Base-by-base conservation (phyloP, 2,329 filamentous ascomycete genomes). In the Trichoderma sp. region DNA sequence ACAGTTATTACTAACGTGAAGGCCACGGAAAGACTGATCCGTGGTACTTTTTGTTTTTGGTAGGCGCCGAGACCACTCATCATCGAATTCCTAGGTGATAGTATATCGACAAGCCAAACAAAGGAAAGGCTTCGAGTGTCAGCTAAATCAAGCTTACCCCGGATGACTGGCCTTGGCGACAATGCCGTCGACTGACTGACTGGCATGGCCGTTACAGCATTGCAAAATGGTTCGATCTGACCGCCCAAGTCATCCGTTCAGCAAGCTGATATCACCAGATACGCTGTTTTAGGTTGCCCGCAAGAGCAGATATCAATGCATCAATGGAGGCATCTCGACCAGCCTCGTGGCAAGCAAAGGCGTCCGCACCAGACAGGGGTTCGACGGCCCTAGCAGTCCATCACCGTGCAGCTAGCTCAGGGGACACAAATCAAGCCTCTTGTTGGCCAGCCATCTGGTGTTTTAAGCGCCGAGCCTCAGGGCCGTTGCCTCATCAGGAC, bases 401-500 rank as follows among this genome's bases (percentile, higher is more conserved):
- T 68, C 58, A 68, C 58, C 66, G 29, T 35, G 60, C 60, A 65
- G 57, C 60, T 64, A 56, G 34, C 34, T 53, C 64, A 69, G 64
- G 67, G 63, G 67, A 67, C 27, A 34, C 64, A 52, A 61, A 25
- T 57, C 64, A 32, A 29, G 19, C 32, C 37, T 67, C 64, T 67
- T 53, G 67, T 69, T 69, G 67, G 67, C 37, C 69, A 53, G 61
- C 59, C 27, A 17, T 53, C 50, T 63, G 2, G 39, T 53, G 48
- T 69, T 60, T 70, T 73, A 74, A 74, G 73, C 73, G 73, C 73
- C 72, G 70, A 67, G 50, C 37, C 64, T 61, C 45, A 52, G 42
- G 19, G 32, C 53, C 53, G 54, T 60, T 60, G 54, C 67, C 67
- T 2, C 67, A 65, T 68, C 61, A 68, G 68, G 67, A 56, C 68